Evolutionary conservation across 331 rosid genomes (phyloP).

Genomic region (Pyrus hybrid): DNA sequence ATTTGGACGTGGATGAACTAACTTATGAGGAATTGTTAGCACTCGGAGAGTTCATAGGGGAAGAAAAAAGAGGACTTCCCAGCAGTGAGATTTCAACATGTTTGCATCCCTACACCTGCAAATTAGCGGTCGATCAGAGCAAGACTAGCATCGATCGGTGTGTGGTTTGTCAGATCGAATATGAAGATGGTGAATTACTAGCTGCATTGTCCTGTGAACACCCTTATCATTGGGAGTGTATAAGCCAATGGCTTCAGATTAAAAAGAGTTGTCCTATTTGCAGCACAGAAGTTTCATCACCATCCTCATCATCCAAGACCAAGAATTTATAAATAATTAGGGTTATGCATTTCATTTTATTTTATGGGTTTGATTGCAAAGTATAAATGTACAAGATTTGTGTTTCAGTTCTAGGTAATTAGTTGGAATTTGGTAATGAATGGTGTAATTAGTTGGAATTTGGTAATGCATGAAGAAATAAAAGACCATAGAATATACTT

Average conservation of each 20-base stretch:
- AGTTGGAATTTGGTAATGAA: too few species aligned
- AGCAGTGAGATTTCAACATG: slow-evolving; percentile 45
- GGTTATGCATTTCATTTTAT: too few species aligned
- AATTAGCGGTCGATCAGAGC: slow-evolving; percentile 6
- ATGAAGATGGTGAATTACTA: slow-evolving; percentile 57
- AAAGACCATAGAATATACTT: too few species aligned
- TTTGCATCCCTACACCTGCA: slow-evolving; percentile 29
- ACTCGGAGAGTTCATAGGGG: slow-evolving; percentile 70
- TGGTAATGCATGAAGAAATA: too few species aligned
- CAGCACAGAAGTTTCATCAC: slow-evolving; percentile 38
- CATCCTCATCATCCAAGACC: too few species aligned
- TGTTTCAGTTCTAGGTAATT: too few species aligned
- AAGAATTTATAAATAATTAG: too few species aligned
- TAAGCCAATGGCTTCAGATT: slow-evolving; percentile 73
- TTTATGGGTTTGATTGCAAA: too few species aligned
- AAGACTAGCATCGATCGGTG: slow-evolving; percentile 41
- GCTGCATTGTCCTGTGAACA: slow-evolving; percentile 69
- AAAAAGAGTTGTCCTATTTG: slow-evolving; percentile 89
- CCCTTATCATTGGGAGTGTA: slow-evolving; percentile 76
- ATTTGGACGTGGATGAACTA: slow-evolving; percentile 56
- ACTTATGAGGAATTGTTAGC: slow-evolving; percentile 76
- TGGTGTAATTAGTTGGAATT: too few species aligned
- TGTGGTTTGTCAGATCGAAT: slow-evolving; percentile 84
- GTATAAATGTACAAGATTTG: too few species aligned
- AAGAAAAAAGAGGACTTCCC: slow-evolving; percentile 62